Conservation (phyloP, 2,329 filamentous ascomycete species). For the Leptodontidium sp. region DNA sequence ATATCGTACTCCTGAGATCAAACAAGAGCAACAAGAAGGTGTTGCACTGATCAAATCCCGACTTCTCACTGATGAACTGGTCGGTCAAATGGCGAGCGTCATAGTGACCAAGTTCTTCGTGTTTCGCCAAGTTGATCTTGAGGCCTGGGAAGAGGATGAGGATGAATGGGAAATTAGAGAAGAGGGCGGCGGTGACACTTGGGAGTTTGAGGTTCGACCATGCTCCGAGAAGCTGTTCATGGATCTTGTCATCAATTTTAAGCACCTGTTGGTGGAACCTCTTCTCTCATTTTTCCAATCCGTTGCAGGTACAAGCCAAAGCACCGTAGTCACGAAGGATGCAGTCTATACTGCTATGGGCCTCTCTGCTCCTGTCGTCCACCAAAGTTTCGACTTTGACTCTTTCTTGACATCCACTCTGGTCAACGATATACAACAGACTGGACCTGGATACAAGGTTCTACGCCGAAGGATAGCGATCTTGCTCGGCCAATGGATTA, state of each 20-base stretch:
- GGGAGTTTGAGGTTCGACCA: slow-evolving; percentile 90
- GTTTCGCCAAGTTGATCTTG: slow-evolving; percentile 83
- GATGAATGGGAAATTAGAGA: slow-evolving; percentile 96
- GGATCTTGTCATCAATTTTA: slow-evolving; percentile 89
- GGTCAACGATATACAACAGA: slow-evolving; percentile 77
- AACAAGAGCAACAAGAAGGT: slow-evolving; percentile 77
- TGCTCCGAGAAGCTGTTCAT: slow-evolving; percentile 95
- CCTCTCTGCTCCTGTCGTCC: slow-evolving; percentile 79
- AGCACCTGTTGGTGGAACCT: slow-evolving; percentile 79
- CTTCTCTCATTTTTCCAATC: slow-evolving; percentile 84
- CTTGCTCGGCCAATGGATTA: slow-evolving; percentile 87
- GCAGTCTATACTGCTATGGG: slow-evolving; percentile 95
- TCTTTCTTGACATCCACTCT: slow-evolving; percentile 78
- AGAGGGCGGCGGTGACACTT: slow-evolving; percentile 83
- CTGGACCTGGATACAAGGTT: slow-evolving; percentile 73
- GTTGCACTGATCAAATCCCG: slow-evolving; percentile 74
- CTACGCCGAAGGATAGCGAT: slow-evolving; percentile 89
- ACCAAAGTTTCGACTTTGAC: slow-evolving; percentile 83
- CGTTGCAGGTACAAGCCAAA: slow-evolving; percentile 68
- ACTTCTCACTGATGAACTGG: slow-evolving; percentile 78
- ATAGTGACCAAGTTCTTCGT: slow-evolving; percentile 90
- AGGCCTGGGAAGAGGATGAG: slow-evolving; percentile 92
- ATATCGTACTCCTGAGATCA: slow-evolving; percentile 77
- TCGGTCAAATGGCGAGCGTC: slow-evolving; percentile 82
- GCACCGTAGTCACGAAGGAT: slow-evolving; percentile 85